Evolutionary conservation across 352 stramenopile species (phyloP), one percentile per base, ranked within the genome.

Genomic region (Phytophthora cryptogea): DNA sequence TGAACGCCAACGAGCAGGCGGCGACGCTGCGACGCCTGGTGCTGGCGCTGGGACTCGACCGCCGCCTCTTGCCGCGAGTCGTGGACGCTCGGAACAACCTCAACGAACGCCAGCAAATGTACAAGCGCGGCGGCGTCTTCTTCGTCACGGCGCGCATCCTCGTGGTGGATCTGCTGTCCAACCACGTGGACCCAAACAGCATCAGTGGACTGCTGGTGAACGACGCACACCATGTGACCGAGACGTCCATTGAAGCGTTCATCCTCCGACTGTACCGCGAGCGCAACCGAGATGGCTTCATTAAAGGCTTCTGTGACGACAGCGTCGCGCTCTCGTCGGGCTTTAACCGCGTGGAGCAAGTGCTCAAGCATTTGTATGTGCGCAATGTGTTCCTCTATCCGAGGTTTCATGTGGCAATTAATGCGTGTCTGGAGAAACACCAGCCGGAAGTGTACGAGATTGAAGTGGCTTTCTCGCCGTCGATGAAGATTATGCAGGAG

Each of bases 261-360:
- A 99, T 99, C 63, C 67, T 99, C 23, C 76, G 96, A 16, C 83
- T 99, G 30, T 99, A 97, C 73, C 86, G 90, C 33, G 83, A 95
- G 59, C 68, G 72, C 17, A 97, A 96, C 70, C 76, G 75, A 14
- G 69, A 81, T 11, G 97, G 96, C 23, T 99, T 99, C 63, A 86
- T 99, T 66, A 99, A 99, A 76, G 97, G 86, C 3, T 99, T 99
- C 72, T 96, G 89, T 6, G 95, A 99, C 69, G 82, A 98, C 50
- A 85, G 96, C 35, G 83, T 95, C 31, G 59, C 77, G 8, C 76
- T 99, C n/a, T 70, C 95, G 0, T 72, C 74, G 0, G 96, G 95
- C 2, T 99, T 99, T 72, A 95, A 94, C 63, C 94, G 95, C 32
- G 80, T 99, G 52, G 95, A 99, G 66, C 94, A 98, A 52, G 83